phyloP scores from a whole-genome alignment of 305 asterid genomes.

The Solanum aculeatissimum region DNA sequence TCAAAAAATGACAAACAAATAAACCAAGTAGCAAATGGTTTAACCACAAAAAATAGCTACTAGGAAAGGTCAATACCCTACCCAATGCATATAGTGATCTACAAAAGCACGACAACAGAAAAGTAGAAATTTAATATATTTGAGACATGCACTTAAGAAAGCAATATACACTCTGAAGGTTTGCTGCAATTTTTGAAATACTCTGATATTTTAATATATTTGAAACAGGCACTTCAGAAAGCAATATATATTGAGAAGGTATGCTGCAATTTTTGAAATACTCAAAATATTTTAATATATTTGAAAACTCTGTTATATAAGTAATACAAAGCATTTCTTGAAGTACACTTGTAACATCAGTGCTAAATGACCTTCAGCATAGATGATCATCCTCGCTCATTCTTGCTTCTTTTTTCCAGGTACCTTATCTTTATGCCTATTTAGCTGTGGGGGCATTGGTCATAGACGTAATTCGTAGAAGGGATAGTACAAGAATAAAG shows the following conservation, averaged over 20 bases:
- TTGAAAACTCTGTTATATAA: not conserved
- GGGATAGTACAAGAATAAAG: not conserved
- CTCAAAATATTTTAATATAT: not conserved
- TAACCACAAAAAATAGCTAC: not conserved
- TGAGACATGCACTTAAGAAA: no score
- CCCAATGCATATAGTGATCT: not conserved
- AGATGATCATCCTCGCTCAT: not conserved
- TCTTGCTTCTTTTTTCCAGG: not conserved
- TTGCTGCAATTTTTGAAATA: not conserved
- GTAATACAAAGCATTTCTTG: not conserved
- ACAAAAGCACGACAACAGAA: not conserved
- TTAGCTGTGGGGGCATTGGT: not conserved
- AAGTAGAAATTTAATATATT: not conserved
- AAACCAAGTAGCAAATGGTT: not conserved
- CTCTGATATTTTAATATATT: not conserved
- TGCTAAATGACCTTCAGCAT: not conserved
- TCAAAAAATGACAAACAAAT: not conserved
- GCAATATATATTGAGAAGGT: not conserved
- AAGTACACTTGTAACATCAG: not conserved
- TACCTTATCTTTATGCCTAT: not conserved
- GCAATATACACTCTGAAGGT: not conserved
- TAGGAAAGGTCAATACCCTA: not conserved
- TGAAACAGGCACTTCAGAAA: not conserved
- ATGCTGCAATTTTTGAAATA: not conserved
- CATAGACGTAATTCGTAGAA: not conserved